These are phyloP conservation scores for Chalara sp. DNA, from an alignment of 2,329 filamentous ascomycete genomes.

Conservation along the genomic window DNA sequence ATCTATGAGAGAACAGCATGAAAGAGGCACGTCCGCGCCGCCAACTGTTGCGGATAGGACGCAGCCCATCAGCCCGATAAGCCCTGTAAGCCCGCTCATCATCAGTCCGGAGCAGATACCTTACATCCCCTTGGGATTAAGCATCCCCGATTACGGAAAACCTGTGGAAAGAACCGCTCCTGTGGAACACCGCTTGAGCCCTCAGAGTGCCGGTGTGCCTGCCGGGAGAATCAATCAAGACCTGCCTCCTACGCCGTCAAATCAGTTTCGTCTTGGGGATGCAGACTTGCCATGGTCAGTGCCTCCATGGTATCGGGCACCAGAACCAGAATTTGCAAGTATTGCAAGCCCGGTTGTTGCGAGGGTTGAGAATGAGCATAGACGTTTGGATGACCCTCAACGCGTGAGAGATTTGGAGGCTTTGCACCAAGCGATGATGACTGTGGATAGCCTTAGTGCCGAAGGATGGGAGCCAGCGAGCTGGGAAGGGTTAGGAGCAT, in stretches of 20 bases:
- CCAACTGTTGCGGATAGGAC: slow-evolving; percentile 16
- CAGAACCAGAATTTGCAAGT: slow-evolving; percentile 6
- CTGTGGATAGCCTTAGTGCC: slow-evolving; percentile 22
- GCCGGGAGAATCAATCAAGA: slow-evolving; percentile 13
- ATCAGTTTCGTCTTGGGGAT: slow-evolving; percentile 25
- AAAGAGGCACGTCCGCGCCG: slow-evolving; percentile 22
- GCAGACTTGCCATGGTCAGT: slow-evolving; percentile 26
- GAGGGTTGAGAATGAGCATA: slow-evolving; percentile 10
- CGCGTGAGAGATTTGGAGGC: slow-evolving; percentile 21
- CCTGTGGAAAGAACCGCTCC: neutral
- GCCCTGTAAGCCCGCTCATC: slow-evolving; percentile 12
- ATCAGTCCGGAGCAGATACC: slow-evolving; percentile 8
- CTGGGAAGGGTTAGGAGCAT: slow-evolving; percentile 19
- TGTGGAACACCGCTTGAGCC: neutral
- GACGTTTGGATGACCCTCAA: slow-evolving; percentile 22
- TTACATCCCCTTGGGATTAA: slow-evolving; percentile 2
- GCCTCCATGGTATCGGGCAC: slow-evolving; percentile 19
- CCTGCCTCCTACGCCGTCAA: slow-evolving; percentile 22
- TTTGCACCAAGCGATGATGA: slow-evolving; percentile 27
- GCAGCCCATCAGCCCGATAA: slow-evolving; percentile 11
- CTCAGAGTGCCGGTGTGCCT: neutral
- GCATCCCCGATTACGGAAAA: no score
- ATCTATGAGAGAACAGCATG: slow-evolving; percentile 4
- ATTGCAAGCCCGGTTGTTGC: slow-evolving; percentile 1
- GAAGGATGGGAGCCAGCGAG: slow-evolving; percentile 22